Conservation (phyloP, 805 yeast genomes). For the Candida ulmi region DNA sequence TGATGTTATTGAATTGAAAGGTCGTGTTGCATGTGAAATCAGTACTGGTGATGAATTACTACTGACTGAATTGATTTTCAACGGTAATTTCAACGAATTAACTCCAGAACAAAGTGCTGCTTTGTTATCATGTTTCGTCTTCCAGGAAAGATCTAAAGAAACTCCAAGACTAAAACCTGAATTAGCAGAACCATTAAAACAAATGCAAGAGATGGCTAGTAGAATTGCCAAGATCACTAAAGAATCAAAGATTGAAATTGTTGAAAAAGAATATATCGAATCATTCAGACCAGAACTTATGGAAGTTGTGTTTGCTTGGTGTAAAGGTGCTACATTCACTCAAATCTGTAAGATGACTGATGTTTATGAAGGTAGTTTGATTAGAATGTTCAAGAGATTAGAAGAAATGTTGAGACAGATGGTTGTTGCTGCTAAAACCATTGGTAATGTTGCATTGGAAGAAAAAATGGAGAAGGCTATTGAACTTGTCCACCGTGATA, state of each 20-base stretch:
- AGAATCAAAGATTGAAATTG: conserved; percentile 85
- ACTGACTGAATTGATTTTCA: conserved; percentile 87
- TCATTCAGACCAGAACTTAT: conserved; percentile 87
- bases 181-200: conserved; percentile 85
- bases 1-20: conserved; percentile 93
- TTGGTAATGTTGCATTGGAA: conserved; percentile 83
- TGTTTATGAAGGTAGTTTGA: conserved; percentile 94
- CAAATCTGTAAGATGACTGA: conserved; percentile 99
- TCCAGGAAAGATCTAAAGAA: conserved; percentile 92
- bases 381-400: conserved; percentile 88
- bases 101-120: conserved; percentile 91
- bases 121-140: conserved; percentile 87
- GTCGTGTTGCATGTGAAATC: conserved; percentile 96
- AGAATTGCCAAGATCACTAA: conserved; percentile 84
- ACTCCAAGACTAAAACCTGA: conserved; percentile 82
- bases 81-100: conserved; percentile 89
- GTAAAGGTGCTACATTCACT: conserved; percentile 91
- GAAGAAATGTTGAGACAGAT: conserved; percentile 92
- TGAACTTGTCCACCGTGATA: conserved; percentile 87
- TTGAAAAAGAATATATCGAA: conserved; percentile 89
- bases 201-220: conserved; percentile 84
- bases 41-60: conserved; percentile 81
- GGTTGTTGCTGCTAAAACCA: conserved; percentile 87
- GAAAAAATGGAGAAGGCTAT: conserved; percentile 84
- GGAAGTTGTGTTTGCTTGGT: conserved; percentile 98